These are phyloP conservation scores for Casuarina cunninghamiana DNA, from an alignment of 306 rosid species.

Conservation along the genomic window DNA sequence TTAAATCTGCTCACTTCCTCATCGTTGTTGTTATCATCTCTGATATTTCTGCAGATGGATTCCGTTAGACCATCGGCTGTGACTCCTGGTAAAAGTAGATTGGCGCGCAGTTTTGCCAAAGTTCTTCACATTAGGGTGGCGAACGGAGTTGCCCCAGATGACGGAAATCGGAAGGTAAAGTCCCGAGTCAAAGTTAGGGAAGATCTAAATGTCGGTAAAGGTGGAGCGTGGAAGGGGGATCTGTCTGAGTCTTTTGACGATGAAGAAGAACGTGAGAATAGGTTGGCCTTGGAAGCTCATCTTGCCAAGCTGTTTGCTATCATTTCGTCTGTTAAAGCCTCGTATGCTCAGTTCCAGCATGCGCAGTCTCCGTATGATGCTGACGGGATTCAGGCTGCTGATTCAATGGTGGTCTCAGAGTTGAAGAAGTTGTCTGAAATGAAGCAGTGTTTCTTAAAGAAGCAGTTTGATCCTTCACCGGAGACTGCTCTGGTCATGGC, in stretches of 20 bases:
- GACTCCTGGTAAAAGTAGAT: conserved; percentile 63
- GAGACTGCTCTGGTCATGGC: conserved; percentile 53
- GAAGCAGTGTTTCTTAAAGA: conserved; percentile 72
- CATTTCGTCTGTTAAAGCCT: conserved; percentile 66
- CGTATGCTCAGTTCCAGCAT: conserved; percentile 76
- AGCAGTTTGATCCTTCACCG: conserved; percentile 67
- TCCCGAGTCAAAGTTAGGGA: conserved; percentile 38
- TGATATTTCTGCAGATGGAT: conserved; percentile 63
- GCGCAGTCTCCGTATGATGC: conserved; percentile 77
- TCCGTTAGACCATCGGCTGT: conserved; percentile 55
- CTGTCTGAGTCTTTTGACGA: conserved; percentile 32
- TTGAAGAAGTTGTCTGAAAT: conserved; percentile 78
- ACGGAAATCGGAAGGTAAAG: conserved; percentile 50
- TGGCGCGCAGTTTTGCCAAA: conserved; percentile 68
- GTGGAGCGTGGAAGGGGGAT: neutral
- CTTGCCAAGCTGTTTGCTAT: conserved; percentile 74
- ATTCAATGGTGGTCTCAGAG: conserved; percentile 53
- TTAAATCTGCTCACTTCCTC: neutral
- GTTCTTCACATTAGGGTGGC: conserved; percentile 69
- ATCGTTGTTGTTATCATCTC: conserved; percentile 9
- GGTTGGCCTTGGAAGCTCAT: conserved; percentile 57
- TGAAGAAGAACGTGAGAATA: conserved; percentile 63
- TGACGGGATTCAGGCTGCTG: conserved; percentile 76
- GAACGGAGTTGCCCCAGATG: conserved; percentile 56
- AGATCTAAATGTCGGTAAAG: conserved; percentile 34